Evolutionary conservation across 257 asterid genomes (phyloP), one percentile per base, ranked within the genome.

Genomic region (Penstemon eatonii): DNA sequence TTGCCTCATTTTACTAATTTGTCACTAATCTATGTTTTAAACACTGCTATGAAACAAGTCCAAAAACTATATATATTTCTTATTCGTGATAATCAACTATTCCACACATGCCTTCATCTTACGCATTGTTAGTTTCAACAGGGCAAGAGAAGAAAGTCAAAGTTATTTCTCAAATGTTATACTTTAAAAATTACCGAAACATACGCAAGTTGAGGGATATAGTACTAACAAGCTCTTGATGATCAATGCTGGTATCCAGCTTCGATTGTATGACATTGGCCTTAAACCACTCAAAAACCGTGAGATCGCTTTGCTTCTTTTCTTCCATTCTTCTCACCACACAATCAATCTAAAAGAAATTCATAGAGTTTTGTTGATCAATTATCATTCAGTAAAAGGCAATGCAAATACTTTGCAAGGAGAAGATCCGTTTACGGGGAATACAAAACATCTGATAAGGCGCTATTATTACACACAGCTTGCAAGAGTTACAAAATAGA

Each of bases 251-350:
- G 56, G 92, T 79, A 66, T 83, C 96, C 75, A 86, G 80, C 88
- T 91, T 94, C 69, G 91, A 82, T 62, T 77, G 85, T 67, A 89
- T 59, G 61, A 91, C 97, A 63, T 87, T 96, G 37, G 73, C 56
- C 76, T 83, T 91, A 76, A 94, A 91, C 99, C 97, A 94, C 75
- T 82, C 87, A 66, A 94, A 87, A 78, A 87, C 88, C 9, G 69
- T 54, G 64, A 83, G 78, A 69, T 82, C 80, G 40, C 78, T 78
- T 73, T 72, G 84, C 77, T 81, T 84, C 80, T 82, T 84, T 69
- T 80, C 81, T 69, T 83, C 87, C 83, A 91, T 77, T 81, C 91
- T 87, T 82, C 67, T 81, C 63, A 81, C 76, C 60, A 79, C 86
- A 63, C 70, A 80, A 44, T 86, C 99, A 67, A 94, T 81, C 99